Percentiles rank a stretch among this genome's conserved stretches.
Conservation (phyloP, 768 basidiomycete species). For the Cyathus striatus region DNA sequence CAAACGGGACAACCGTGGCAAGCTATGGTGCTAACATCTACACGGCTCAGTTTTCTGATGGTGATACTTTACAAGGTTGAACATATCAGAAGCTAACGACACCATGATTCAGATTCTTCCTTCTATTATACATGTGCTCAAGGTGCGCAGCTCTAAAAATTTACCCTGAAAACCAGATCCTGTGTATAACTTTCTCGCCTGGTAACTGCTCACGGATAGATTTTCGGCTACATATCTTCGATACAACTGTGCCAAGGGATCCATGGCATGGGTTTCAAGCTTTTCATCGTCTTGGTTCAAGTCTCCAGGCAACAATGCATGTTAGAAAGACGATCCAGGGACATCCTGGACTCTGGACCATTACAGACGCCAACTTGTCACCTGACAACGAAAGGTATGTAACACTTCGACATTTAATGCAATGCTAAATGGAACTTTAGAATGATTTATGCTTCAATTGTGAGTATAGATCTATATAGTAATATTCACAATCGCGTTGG, state of each 20-base stretch:
- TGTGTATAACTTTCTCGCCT: neutral
- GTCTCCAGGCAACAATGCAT: conserved; percentile 39
- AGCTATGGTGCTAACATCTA: conserved; percentile 72
- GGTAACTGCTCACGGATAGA: too few species aligned
- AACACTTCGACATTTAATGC: neutral
- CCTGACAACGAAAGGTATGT: conserved; percentile 78
- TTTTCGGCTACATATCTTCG: conserved; percentile 87
- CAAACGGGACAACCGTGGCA: conserved; percentile 76
- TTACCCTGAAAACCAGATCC: neutral
- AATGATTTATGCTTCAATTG: conserved; percentile 91
- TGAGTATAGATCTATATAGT: conserved; percentile 22
- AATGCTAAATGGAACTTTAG: conserved; percentile 28
- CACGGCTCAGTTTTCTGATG: conserved; percentile 78
- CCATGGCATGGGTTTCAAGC: too few species aligned
- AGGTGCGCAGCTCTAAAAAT: conserved; percentile 35
- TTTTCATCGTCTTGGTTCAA: conserved; percentile 13
- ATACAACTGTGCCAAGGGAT: conserved; percentile 50
- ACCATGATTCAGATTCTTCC: conserved; percentile 72
- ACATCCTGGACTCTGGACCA: conserved; percentile 80
- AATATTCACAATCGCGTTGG: neutral
- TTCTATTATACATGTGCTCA: conserved; percentile 93
- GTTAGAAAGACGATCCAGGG: conserved; percentile 68
- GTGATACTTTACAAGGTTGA: too few species aligned
- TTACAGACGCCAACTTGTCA: conserved; percentile 91
- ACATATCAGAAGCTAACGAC: too few species aligned